Evolutionary conservation across 768 basidiomycete genomes (phyloP).

Genomic region (Pleurotus cornucopiae): DNA sequence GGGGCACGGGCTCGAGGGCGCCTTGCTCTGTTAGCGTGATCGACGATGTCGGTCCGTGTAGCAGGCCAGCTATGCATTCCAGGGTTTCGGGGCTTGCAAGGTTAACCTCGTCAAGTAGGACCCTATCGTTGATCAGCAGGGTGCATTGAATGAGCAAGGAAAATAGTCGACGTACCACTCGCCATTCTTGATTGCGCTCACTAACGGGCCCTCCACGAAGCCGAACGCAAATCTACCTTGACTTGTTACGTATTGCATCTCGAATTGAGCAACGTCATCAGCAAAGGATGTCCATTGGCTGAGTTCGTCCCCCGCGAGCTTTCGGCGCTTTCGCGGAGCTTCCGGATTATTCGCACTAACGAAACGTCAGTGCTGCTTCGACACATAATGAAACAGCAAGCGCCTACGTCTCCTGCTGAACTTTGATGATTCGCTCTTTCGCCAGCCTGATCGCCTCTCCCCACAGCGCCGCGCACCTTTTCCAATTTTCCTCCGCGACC

Average conservation of each 20-base stretch:
- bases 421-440: conserved; percentile 50
- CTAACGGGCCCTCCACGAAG: conserved; percentile 94
- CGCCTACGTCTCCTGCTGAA: conserved; percentile 11
- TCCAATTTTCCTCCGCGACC: conserved; percentile 82
- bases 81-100: conserved; percentile 91
- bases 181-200: conserved; percentile 82
- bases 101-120: conserved; percentile 95
- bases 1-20: conserved; percentile 80
- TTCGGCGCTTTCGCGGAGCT: conserved; percentile 67
- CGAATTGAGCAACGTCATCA: conserved; percentile 71
- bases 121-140: conserved; percentile 41
- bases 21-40: conserved; percentile 94
- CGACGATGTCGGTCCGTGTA: conserved; percentile 82
- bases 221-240: conserved; percentile 90
- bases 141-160: not conserved
- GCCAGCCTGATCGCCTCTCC: conserved; percentile 70
- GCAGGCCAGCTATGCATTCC: conserved; percentile 85
- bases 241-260: conserved; percentile 82
- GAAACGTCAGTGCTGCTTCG: not conserved
- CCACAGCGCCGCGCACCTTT: conserved; percentile 79
- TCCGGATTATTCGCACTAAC: conserved; percentile 13
- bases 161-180: conserved; percentile 66
- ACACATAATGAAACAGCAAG: not conserved
- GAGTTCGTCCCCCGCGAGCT: conserved; percentile 32
- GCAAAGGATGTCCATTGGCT: conserved; percentile 67